phyloP scores from a whole-genome alignment of 1,284 basidiomycete genomes.

The Laetiporus sulphureus region DNA sequence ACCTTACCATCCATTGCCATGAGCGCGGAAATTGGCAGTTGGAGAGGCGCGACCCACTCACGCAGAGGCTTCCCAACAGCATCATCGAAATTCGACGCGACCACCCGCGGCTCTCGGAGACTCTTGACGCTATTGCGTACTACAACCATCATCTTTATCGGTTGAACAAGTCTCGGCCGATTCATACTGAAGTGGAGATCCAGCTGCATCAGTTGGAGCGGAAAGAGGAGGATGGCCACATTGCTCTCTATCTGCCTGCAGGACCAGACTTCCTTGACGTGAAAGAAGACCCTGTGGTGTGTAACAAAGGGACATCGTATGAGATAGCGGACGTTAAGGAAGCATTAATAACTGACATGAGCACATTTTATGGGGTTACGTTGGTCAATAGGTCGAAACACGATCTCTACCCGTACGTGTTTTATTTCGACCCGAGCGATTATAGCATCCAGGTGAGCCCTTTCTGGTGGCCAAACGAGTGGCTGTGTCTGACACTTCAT shows the following conservation, averaged over 20 bases:
- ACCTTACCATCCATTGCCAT: not conserved
- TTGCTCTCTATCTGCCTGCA: not conserved
- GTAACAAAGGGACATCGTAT: not conserved
- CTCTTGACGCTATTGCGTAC: slow-evolving; percentile 1
- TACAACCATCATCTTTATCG: slow-evolving; percentile 4
- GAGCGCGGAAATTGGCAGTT: not conserved
- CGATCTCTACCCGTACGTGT: slow-evolving; percentile 7
- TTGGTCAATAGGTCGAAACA: slow-evolving; percentile 1
- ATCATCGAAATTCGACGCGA: not conserved
- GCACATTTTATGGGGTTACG: slow-evolving; percentile 1
- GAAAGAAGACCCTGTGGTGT: not conserved
- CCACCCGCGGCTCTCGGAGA: not conserved
- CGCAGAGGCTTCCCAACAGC: not conserved
- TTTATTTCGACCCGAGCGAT: slow-evolving; percentile 11
- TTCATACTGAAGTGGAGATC: not conserved
- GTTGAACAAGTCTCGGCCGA: not conserved
- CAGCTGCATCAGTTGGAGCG: slow-evolving; percentile 1
- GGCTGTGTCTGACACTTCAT: not conserved
- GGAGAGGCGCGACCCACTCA: slow-evolving; percentile 1
- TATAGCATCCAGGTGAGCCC: slow-evolving; percentile 5
- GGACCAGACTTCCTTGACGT: not conserved
- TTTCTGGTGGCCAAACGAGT: not conserved
- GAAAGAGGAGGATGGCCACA: not conserved
- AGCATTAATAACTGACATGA: slow-evolving; percentile 1
- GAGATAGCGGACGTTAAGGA: not conserved